These are phyloP conservation scores for Xylaria sp. DNA, from an alignment of 2,329 filamentous ascomycete genomes.

Conservation along the genomic window DNA sequence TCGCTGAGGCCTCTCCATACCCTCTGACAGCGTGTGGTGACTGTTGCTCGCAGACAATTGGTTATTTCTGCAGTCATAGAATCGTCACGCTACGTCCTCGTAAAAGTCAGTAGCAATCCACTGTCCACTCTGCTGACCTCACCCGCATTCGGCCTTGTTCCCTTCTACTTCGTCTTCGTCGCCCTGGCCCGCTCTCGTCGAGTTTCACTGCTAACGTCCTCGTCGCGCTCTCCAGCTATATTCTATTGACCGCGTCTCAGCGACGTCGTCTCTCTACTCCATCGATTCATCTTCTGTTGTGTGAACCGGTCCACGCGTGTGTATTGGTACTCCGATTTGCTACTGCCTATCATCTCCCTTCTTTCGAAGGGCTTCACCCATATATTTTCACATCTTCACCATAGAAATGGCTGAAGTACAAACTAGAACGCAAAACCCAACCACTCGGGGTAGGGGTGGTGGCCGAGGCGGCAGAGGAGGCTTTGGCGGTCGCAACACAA, in stretches of 20 bases:
- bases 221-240: conserved; percentile 9
- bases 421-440: conserved; percentile 74
- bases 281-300: conserved; percentile 24
- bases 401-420: conserved; percentile 92
- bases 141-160: neutral
- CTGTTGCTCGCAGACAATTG: conserved; percentile 46
- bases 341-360: conserved; percentile 41
- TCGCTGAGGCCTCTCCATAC: conserved; percentile 31
- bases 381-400: conserved; percentile 51
- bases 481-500: conserved; percentile 71
- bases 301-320: conserved; percentile 36
- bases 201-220: conserved; percentile 15
- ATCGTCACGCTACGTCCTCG: conserved; percentile 41
- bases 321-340: conserved; percentile 45
- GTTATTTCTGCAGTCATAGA: conserved; percentile 41
- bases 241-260: conserved; percentile 18
- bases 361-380: conserved; percentile 45
- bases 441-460: conserved; percentile 89
- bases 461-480: conserved; percentile 85
- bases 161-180: neutral
- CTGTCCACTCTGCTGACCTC: conserved; percentile 13
- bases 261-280: conserved; percentile 10
- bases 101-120: conserved; percentile 33
- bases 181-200: neutral
- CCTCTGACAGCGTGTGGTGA: conserved; percentile 39